Base-by-base conservation (phyloP, 208 protist species). In the Angomonas deanei region DNA sequence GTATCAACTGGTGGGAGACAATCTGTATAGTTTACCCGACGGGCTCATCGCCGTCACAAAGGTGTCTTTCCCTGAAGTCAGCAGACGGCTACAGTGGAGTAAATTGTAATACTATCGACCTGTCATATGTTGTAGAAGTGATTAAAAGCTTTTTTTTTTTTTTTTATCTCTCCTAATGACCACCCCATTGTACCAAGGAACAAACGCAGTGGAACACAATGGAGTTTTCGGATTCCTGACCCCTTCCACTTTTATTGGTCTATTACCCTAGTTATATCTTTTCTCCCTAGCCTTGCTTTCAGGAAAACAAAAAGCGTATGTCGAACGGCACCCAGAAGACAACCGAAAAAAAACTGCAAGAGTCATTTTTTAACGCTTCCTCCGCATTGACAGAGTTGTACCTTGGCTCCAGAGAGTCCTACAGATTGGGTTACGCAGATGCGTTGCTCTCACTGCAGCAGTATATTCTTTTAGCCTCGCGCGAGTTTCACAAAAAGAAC, bases 351-450 rank as follows among this genome's bases (percentile, higher is more conserved):
- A 24, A 8, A 30, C 21, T 56, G 6, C 15, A 28, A 33, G 23
- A 56, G 21, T 56, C 50, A 8, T 56, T 85, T 48, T 59, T 75
- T 17, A 48, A 66, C 3, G 82, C 82, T 2, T 74, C 82, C 4
- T 78, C 64, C 17, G 62, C 66, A 15, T 52, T 88, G 5, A 73
- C 78, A 1, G 73, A 82, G 21, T 67, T 88, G 26, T 88, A 85
- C 53, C 68, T 70, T 5, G 75, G 82, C 32, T 77, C 78, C 27
- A 76, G 58, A 36, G 54, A 74, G 50, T 48, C 78, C 33, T 88
- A 88, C 64, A 72, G 80, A 36, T 62, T 63, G 11, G 78, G 82
- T 28, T 84, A 82, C 61, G 69, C 68, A 36, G 83, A 90, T 47
- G 78, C 78, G 0, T 63, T 86, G 0, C 54, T 82, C 23, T 70